These are phyloP conservation scores for Artemisia annua DNA, from an alignment of 129 eudicot species.

Conservation along the genomic window DNA sequence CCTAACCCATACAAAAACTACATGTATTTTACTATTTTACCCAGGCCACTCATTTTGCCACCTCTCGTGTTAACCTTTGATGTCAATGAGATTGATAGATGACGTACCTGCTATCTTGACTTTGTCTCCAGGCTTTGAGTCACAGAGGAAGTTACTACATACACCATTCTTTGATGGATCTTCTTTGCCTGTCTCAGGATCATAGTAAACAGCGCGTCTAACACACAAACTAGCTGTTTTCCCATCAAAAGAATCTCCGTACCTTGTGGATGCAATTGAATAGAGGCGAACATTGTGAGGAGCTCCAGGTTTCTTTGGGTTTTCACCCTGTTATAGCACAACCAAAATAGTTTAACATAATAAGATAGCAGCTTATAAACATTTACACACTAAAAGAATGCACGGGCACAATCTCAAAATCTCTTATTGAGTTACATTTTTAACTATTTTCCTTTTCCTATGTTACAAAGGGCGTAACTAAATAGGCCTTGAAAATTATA, in stretches of 20 bases:
- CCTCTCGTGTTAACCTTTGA: neutral
- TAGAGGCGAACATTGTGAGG: constrained; percentile 96
- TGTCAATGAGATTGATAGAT: neutral
- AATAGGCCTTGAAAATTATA: neutral
- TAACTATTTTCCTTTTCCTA: neutral
- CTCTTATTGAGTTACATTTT: neutral
- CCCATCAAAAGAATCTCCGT: constrained; percentile 91
- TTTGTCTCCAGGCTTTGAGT: constrained; percentile 97
- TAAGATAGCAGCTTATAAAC: neutral
- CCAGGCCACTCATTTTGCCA: neutral
- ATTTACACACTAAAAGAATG: constrained; percentile 7
- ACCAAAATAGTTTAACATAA: neutral
- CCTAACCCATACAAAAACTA: neutral
- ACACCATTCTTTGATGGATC: constrained; percentile 90
- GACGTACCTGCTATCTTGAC: constrained; percentile 74
- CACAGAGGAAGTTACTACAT: constrained; percentile 90
- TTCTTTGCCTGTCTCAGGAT: constrained; percentile 97
- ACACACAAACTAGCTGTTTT: constrained; percentile 95
- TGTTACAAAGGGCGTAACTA: neutral
- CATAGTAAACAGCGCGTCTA: constrained; percentile 88
- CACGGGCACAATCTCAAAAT: neutral
- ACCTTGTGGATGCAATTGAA: constrained; percentile 96
- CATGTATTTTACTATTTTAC: neutral
- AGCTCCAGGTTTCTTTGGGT: constrained; percentile 90
- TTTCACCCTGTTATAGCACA: constrained; percentile 66